Evolutionary conservation across 148 eudicot species (phyloP).

Genomic region (Polygonum aviculare): DNA sequence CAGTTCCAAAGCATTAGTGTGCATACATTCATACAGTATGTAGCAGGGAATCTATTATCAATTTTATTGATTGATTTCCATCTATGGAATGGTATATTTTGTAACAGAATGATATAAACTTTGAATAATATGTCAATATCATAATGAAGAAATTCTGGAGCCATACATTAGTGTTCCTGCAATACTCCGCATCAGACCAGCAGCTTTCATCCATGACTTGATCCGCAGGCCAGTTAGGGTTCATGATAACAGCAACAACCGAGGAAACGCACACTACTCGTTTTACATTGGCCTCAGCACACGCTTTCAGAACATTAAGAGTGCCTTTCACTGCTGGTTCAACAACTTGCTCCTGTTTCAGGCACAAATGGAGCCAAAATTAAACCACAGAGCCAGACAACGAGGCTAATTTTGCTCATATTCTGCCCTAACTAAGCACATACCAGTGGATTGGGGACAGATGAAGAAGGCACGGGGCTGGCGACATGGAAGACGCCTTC

Average conservation of each 20-base stretch:
- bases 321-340: constrained; percentile 46
- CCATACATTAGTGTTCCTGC: constrained; percentile 29
- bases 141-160: no score
- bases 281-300: constrained; percentile 36
- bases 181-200: constrained; percentile 44
- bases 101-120: no score
- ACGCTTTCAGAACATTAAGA: constrained; percentile 35
- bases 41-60: no score
- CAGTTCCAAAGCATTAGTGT: not conserved
- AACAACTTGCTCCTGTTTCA: constrained; percentile 27
- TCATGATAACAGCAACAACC: constrained; percentile 27
- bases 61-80: no score
- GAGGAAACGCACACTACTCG: constrained; percentile 42
- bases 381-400: not conserved
- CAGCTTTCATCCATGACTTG: constrained; percentile 42
- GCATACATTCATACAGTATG: no score
- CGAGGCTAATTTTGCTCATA: not conserved
- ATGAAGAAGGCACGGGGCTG: constrained; percentile 35
- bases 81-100: no score
- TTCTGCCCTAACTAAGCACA: not conserved
- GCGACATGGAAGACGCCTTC: constrained; percentile 48
- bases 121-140: no score
- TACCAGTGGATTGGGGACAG: constrained; percentile 37
- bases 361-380: not conserved
- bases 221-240: constrained; percentile 46